Evolutionary conservation across 1,284 basidiomycete genomes (phyloP).

Genomic region (Moesziomyces sp.): DNA sequence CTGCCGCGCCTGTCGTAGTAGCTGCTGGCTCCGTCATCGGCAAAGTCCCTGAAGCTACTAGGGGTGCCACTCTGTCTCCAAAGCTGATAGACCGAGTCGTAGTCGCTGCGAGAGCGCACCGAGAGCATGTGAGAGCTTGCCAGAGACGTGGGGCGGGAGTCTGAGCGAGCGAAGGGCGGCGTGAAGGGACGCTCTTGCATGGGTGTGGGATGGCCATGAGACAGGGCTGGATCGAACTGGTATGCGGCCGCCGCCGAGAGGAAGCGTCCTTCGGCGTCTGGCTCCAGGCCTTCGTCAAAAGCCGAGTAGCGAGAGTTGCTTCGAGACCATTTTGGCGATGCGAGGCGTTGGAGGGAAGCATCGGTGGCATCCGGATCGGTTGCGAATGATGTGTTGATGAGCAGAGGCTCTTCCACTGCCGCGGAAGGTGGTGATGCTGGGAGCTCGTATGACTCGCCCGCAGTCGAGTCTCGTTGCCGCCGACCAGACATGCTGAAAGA

Average conservation of each 20-base stretch:
- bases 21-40: slow-evolving; percentile 15
- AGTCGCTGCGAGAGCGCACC: slow-evolving; percentile 39
- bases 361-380: slow-evolving; percentile 19
- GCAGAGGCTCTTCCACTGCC: slow-evolving; percentile 23
- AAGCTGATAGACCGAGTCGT: slow-evolving; percentile 54
- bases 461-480: slow-evolving; percentile 1
- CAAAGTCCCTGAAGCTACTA: slow-evolving; percentile 18
- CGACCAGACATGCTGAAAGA: slow-evolving; percentile 14
- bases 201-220: slow-evolving; percentile 5
- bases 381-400: slow-evolving; percentile 17
- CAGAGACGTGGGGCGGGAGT: slow-evolving; percentile 16
- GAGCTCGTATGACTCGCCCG: slow-evolving; percentile 23
- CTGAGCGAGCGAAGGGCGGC: slow-evolving; percentile 18
- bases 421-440: slow-evolving; percentile 21
- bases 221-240: slow-evolving; percentile 2
- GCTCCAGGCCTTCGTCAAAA: slow-evolving; percentile 6
- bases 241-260: slow-evolving; percentile 17
- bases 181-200: slow-evolving; percentile 24
- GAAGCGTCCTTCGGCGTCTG: slow-evolving; percentile 3
- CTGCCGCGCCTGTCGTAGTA: slow-evolving; percentile 13
- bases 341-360: slow-evolving; percentile 22
- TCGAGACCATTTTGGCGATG: slow-evolving; percentile 23
- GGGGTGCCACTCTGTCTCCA: slow-evolving; percentile 34
- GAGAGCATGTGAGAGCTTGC: slow-evolving; percentile 48
- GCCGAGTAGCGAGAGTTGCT: slow-evolving; percentile 20